Percentiles rank a stretch among this genome's conserved stretches.
phyloP scores from a whole-genome alignment of 2,329 filamentous ascomycete genomes.

The Clarireedia homoeocarpa region DNA sequence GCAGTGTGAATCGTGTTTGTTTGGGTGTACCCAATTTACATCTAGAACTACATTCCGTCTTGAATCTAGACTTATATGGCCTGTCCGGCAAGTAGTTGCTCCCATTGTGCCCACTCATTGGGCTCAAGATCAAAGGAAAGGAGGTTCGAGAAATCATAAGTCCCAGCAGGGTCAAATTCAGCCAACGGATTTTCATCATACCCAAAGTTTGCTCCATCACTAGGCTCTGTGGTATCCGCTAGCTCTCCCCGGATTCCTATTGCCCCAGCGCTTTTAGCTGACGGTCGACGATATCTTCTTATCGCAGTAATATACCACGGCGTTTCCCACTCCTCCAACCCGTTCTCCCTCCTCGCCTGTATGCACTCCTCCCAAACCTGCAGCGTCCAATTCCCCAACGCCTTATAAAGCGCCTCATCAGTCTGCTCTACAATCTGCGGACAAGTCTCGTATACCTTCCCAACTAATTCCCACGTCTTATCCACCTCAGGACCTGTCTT shows the following conservation, averaged over 20 bases:
- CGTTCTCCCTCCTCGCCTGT: constrained; percentile 16
- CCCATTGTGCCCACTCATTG: constrained; percentile 28
- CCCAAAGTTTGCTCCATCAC: too few species aligned
- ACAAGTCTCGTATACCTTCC: constrained; percentile 19
- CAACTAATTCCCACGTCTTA: constrained; percentile 24
- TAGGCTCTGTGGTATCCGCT: background rate
- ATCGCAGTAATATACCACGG: background rate
- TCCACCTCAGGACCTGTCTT: constrained; percentile 26
- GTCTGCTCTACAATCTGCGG: constrained; percentile 11
- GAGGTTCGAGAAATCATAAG: constrained; percentile 20
- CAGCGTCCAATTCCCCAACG: constrained; percentile 26
- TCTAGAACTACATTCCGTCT: background rate
- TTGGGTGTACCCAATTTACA: background rate
- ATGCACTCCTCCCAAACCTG: constrained; percentile 25
- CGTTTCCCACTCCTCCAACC: constrained; percentile 12
- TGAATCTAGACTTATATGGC: too few species aligned
- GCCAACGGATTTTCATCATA: background rate
- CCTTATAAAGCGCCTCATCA: constrained; percentile 21
- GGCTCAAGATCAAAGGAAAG: constrained; percentile 26
- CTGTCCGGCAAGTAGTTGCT: constrained; percentile 22
- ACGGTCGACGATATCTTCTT: background rate
- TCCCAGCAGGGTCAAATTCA: background rate
- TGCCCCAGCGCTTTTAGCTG: background rate
- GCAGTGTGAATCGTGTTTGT: background rate
- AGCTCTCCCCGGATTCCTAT: background rate